Conservation (phyloP, 1,284 basidiomycete genomes). For the Neolentinus lepideus region DNA sequence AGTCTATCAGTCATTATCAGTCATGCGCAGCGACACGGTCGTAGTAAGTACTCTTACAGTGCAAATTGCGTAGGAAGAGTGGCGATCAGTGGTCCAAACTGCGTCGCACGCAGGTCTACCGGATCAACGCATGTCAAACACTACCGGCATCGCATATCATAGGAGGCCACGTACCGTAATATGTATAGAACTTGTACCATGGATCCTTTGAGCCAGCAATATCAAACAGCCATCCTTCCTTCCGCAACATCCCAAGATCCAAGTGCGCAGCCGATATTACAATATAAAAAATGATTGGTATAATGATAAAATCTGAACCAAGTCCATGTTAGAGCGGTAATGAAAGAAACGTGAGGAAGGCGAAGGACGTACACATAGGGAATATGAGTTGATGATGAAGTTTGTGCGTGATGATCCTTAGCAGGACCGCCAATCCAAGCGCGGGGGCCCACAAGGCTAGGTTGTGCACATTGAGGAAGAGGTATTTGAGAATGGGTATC, state of each 20-base stretch:
- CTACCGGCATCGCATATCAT: too few species aligned
- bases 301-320: conserved; percentile 70
- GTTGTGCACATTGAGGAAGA: conserved; percentile 55
- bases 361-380: conserved; percentile 63
- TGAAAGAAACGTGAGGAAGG: background rate
- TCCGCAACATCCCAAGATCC: conserved; percentile 55
- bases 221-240: conserved; percentile 87
- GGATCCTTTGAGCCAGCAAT: conserved; percentile 52
- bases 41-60: conserved; percentile 36
- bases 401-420: conserved; percentile 77
- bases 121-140: too few species aligned
- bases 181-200: conserved; percentile 82
- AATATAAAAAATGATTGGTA: conserved; percentile 83
- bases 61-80: conserved; percentile 81
- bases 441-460: conserved; percentile 75
- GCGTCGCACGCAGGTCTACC: conserved; percentile 55
- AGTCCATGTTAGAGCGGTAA: conserved; percentile 3
- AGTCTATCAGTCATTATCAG: conserved; percentile 31
- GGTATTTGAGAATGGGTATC: conserved; percentile 52
- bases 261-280: conserved; percentile 62
- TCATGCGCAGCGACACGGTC: background rate
- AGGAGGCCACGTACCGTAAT: conserved; percentile 64
- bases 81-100: conserved; percentile 60
- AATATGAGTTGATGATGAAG: conserved; percentile 90
- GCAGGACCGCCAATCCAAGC: conserved; percentile 67